phyloP scores from a whole-genome alignment of 306 rosid genomes.

The Acacia melanoxylon region DNA sequence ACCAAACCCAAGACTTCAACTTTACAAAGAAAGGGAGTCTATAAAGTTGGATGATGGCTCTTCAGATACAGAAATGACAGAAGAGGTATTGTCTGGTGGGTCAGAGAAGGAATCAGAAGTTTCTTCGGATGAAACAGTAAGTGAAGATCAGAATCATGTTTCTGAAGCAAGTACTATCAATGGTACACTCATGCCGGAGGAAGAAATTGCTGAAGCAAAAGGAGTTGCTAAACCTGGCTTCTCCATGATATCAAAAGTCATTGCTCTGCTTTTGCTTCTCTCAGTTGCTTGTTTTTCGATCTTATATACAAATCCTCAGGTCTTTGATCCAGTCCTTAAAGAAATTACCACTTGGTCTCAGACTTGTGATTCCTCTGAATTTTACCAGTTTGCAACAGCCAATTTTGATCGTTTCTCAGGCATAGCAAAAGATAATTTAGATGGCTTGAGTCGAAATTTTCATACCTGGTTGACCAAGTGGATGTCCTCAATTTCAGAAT shows the following conservation, averaged over 20 bases:
- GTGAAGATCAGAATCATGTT: slow-evolving; percentile 33
- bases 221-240: slow-evolving; percentile 34
- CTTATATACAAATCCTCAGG: slow-evolving; percentile 36
- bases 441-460: neutral
- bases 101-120: slow-evolving; percentile 60
- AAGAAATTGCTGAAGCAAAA: slow-evolving; percentile 39
- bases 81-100: slow-evolving; percentile 54
- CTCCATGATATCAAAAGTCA: slow-evolving; percentile 40
- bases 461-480: slow-evolving; percentile 2
- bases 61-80: slow-evolving; percentile 62
- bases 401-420: slow-evolving; percentile 47
- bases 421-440: slow-evolving; percentile 32
- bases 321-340: slow-evolving; percentile 39
- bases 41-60: slow-evolving; percentile 49
- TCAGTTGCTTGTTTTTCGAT: slow-evolving; percentile 43
- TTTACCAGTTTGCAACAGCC: slow-evolving; percentile 41
- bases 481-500: slow-evolving; percentile 37
- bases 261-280: slow-evolving; percentile 50
- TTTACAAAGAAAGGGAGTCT: slow-evolving; percentile 34
- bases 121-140: slow-evolving; percentile 43
- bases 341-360: slow-evolving; percentile 25
- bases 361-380: slow-evolving; percentile 33
- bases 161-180: slow-evolving; percentile 38
- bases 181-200: slow-evolving; percentile 18
- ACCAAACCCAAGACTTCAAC: slow-evolving; percentile 60